phyloP scores from a whole-genome alignment of 2,329 filamentous ascomycete species.

The Ambrosiella beaveri region DNA sequence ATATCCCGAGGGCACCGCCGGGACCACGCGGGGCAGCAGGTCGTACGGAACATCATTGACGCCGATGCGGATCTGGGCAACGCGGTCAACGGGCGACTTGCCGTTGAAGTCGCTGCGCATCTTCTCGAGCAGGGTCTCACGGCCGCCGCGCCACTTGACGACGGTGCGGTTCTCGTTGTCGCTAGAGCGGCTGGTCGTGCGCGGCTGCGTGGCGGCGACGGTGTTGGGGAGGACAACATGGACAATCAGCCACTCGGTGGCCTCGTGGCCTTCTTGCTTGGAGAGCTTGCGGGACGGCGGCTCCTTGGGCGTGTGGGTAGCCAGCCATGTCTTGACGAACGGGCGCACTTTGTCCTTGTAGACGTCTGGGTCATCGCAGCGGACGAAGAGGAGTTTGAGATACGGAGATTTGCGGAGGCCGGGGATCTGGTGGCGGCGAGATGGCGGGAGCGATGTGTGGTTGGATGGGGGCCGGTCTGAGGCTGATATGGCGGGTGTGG shows the following conservation, averaged over 20 bases:
- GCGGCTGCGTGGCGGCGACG: conserved; percentile 59
- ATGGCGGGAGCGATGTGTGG: conserved; percentile 23
- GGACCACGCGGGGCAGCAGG: conserved; percentile 42
- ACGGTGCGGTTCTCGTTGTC: conserved; percentile 45
- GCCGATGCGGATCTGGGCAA: conserved; percentile 70
- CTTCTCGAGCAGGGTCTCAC: conserved; percentile 76
- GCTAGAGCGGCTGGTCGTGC: conserved; percentile 35
- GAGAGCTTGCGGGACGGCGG: conserved; percentile 26
- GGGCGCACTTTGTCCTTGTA: conserved; percentile 71
- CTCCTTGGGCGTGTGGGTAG: conserved; percentile 42
- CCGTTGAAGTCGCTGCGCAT: conserved; percentile 79
- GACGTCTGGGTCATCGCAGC: conserved; percentile 88
- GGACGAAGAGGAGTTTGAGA: conserved; percentile 71
- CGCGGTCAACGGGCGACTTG: conserved; percentile 51
- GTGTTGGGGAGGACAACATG: conserved; percentile 87
- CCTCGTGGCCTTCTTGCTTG: conserved; percentile 82
- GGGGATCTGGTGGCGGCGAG: conserved; percentile 82
- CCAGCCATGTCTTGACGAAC: conserved; percentile 81
- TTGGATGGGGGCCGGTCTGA: conserved; percentile 10
- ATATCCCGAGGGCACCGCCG: conserved; percentile 45
- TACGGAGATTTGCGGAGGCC: conserved; percentile 86
- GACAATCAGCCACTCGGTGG: conserved; percentile 86
- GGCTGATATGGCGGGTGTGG: conserved; percentile 20
- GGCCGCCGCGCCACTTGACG: conserved; percentile 62
- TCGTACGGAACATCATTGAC: conserved; percentile 53